A percentile compares a stretch with the other conserved stretches of the same genome.
phyloP scores from a whole-genome alignment of 768 basidiomycete genomes.

The Cantharellus anzutake region DNA sequence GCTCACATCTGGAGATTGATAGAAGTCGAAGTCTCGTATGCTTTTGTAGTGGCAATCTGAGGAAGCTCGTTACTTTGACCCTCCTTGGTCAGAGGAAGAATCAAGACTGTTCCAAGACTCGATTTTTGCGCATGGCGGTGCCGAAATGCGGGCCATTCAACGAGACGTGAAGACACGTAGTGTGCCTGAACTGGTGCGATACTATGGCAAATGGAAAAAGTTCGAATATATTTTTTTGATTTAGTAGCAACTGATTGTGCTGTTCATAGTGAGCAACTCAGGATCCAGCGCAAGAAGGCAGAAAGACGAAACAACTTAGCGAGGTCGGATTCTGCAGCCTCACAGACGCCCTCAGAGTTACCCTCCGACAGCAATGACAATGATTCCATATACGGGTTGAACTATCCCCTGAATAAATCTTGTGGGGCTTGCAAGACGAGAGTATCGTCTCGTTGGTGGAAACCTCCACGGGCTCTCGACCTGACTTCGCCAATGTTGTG shows the following conservation, averaged over 20 bases:
- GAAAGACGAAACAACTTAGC: too few relatives aligned
- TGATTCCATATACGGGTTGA: constrained; percentile 22
- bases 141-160: constrained; percentile 59
- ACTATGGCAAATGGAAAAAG: constrained; percentile 80
- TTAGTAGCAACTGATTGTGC: not conserved
- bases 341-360: not conserved
- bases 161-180: constrained; percentile 54
- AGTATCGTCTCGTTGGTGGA: constrained; percentile 75
- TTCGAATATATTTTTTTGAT: constrained; percentile 15
- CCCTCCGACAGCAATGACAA: not conserved
- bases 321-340: not conserved
- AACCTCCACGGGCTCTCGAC: constrained; percentile 70
- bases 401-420: constrained; percentile 16
- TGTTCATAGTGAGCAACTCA: constrained; percentile 2
- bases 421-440: constrained; percentile 78
- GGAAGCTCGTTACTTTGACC: constrained; percentile 47
- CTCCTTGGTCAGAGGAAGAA: constrained; percentile 52
- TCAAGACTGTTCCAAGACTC: constrained; percentile 58
- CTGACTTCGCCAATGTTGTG: constrained; percentile 50
- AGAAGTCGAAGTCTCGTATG: not conserved
- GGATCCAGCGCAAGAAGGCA: too few relatives aligned
- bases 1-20: not conserved
- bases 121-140: constrained; percentile 41
- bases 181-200: constrained; percentile 62
- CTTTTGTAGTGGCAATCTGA: constrained; percentile 48